Evolutionary conservation across 306 rosid genomes (phyloP), one percentile per base, ranked within the genome.

Genomic region (Corylus americana): DNA sequence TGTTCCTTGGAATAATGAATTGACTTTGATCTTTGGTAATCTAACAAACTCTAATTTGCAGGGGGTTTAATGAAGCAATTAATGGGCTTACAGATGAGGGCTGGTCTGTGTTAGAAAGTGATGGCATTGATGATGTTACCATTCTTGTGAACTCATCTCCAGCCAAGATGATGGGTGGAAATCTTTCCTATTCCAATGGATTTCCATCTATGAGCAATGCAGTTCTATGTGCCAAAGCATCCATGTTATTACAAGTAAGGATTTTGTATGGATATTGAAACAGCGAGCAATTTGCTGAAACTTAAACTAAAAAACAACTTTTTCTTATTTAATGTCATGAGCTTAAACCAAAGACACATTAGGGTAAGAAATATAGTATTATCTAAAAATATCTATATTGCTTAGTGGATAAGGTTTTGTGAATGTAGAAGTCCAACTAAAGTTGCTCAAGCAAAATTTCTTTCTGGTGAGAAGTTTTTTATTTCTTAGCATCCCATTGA

Each of bases 51-150:
- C 49, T 81, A 25, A 37, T 42, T 44, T 79, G 57, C 85, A 95
- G 99, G 92, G 99, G 99, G 55, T 95, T 95, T 83, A 95, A 95
- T 64, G 99, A 95, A 91, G 98, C 99, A 71, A 91, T 95, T 7
- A 95, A 93, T 76, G 99, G 99, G 29, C 91, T 95, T 83, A 80
- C 92, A 27, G 97, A 91, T 75, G 98, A 95, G 77, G 99, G 98
- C 12, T 95, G 99, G 99, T 93, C 97, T 54, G 81, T 95, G 90
- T 83, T 95, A 83, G 98, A 95, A 78, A 91, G 92, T 81, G 99
- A 95, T 77, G 99, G 98, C 84, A 82, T 89, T 59, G 99, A 95
- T 78, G 99, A 95, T 89, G 92, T 95, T 70, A 88, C 99, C 45
- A 90, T 95, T 80, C 93, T 93, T 54, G 99, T 93, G 82, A 95